Base-by-base conservation (phyloP, 352 stramenopile species). In the Globisporangium paroecandrum region DNA sequence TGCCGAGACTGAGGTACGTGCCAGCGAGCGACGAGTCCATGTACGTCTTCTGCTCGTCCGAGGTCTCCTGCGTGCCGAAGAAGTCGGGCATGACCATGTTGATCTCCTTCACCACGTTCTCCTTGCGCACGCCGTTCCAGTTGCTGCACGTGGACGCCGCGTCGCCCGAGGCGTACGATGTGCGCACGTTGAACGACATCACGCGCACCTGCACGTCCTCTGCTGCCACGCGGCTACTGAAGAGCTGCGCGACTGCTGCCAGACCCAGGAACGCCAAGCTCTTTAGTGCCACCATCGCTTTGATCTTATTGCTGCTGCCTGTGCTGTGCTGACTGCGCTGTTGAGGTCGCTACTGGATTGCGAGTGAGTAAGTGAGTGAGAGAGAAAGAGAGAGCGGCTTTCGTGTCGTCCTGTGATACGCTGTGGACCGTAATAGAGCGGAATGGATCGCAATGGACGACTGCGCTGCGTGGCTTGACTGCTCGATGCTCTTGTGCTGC, bases 161-260 rank as follows among this genome's bases (percentile, higher is more conserved):
- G 63, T 93, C 82, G 15, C 58, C 76, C 5, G 70, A 74, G 0
- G 86, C 86, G 18, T 80, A 61, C 32, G 83, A 91, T 10, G 84
- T 94, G 70, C 84, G 86, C 29, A 94, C 73, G 69, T 94, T 94
- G 73, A 94, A 94, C 59, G 81, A 87, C 84, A 91, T 82, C 25
- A 86, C 70, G 63, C 83, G 81, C 58, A 89, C 78, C 24, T 78
- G 22, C 41, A 90, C 74, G 3, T n/a, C 20, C 24, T 85, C 67
- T 9, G 74, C 73, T 29, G 62, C 59, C n/a, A 56, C 75, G 34
- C 7, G 43, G 32, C 32, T 38, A 15, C 43, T 32, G 25, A 65
- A 49, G 25, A 65, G 25, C 60, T 47, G 43, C 27, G 34, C 60
- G 43, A 55, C 65, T 27, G 47, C 71, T 46, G 49, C 65, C 27